These are phyloP conservation scores for Athelia sp. DNA, from an alignment of 1,284 basidiomycete species.

Conservation along the genomic window DNA sequence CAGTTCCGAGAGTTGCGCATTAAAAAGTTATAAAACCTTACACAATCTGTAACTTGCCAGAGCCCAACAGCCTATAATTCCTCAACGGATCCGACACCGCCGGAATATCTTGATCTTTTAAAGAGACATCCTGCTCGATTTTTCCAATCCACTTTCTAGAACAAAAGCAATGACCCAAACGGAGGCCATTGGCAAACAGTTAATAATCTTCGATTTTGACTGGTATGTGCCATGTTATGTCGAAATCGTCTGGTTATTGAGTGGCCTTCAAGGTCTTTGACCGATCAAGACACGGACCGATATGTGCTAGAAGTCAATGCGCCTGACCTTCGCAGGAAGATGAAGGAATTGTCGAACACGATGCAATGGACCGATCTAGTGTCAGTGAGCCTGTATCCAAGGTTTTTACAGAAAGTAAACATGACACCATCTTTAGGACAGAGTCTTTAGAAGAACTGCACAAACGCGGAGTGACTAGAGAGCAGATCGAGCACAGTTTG, in stretches of 20 bases:
- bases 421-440: slow-evolving; percentile 42
- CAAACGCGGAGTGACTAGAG: slow-evolving; percentile 59
- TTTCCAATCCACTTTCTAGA: too few relatives aligned
- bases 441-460: slow-evolving; percentile 70
- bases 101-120: too few relatives aligned
- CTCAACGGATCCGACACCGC: too few relatives aligned
- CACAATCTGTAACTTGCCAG: too few relatives aligned
- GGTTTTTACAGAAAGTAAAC: not conserved
- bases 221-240: slow-evolving; percentile 56
- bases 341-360: slow-evolving; percentile 65
- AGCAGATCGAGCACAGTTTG: slow-evolving; percentile 78
- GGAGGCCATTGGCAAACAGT: slow-evolving; percentile 50
- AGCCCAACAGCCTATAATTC: too few relatives aligned
- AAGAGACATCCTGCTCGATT: too few relatives aligned
- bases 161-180: too few relatives aligned
- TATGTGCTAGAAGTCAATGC: slow-evolving; percentile 94
- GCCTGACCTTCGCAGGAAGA: slow-evolving; percentile 78
- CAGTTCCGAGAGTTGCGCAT: too few relatives aligned
- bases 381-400: slow-evolving; percentile 34
- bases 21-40: too few relatives aligned
- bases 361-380: slow-evolving; percentile 95
- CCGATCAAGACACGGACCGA: slow-evolving; percentile 96
- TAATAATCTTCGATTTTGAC: slow-evolving; percentile 97
- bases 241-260: slow-evolving; percentile 1
- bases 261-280: slow-evolving; percentile 59